A percentile compares a stretch with the other conserved stretches of the same genome.
phyloP scores from a whole-genome alignment of 164 flowering plant species.

The Chimonanthus salicifolius region DNA sequence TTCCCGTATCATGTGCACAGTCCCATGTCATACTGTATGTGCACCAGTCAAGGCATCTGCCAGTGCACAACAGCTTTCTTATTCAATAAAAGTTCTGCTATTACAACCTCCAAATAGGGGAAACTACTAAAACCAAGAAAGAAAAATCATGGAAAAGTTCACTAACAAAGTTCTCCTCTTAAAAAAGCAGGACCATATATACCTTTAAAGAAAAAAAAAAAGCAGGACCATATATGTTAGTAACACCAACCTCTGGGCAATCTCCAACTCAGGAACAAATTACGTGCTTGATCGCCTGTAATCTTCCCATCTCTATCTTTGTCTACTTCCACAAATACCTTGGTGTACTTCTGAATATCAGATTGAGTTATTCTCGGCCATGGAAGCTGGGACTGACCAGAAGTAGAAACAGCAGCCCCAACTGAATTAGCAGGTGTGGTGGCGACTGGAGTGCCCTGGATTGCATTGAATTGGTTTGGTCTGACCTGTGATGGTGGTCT shows the following conservation, averaged over 20 bases:
- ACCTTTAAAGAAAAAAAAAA: background rate
- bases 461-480: constrained; percentile 35
- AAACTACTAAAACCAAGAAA: too few species aligned
- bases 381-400: constrained; percentile 45
- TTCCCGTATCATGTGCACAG: too few species aligned
- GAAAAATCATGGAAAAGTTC: too few species aligned
- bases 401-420: constrained; percentile 37
- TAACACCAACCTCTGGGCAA: constrained; percentile 69
- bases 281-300: constrained; percentile 87
- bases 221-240: background rate
- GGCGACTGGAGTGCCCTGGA: constrained; percentile 31
- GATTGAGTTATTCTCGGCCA: constrained; percentile 95
- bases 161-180: too few species aligned
- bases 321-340: constrained; percentile 87
- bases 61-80: background rate
- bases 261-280: constrained; percentile 91
- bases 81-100: too few species aligned
- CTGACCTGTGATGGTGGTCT: constrained; percentile 18
- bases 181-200: background rate
- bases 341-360: constrained; percentile 77
- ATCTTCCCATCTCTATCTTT: constrained; percentile 91
- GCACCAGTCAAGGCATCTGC: background rate
- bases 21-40: background rate
- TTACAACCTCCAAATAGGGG: too few species aligned
- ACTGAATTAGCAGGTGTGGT: constrained; percentile 37